Conservation (phyloP, 1,284 basidiomycete species). For the Moesziomyces sp. region DNA sequence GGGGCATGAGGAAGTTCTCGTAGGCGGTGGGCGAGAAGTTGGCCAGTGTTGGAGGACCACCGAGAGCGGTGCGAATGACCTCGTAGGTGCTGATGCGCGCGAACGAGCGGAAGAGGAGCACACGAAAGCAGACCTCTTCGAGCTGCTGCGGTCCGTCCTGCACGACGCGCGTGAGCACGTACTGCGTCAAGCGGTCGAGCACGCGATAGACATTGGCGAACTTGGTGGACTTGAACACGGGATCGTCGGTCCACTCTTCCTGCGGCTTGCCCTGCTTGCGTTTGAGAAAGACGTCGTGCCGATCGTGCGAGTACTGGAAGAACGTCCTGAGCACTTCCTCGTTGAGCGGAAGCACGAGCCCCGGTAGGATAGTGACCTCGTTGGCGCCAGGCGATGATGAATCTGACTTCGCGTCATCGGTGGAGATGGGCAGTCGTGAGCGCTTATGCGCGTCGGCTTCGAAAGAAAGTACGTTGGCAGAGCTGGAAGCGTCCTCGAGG, state of each 20-base stretch:
- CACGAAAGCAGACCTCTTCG: slow-evolving; percentile 74
- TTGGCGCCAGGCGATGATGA: background rate
- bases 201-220: slow-evolving; percentile 77
- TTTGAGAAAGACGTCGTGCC: slow-evolving; percentile 27
- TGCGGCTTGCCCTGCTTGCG: slow-evolving; percentile 13
- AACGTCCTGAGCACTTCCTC: slow-evolving; percentile 32
- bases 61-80: slow-evolving; percentile 71
- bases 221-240: slow-evolving; percentile 70
- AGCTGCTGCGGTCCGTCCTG: slow-evolving; percentile 74
- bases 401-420: background rate
- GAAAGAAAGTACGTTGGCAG: background rate
- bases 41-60: slow-evolving; percentile 72
- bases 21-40: slow-evolving; percentile 72
- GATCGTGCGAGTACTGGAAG: slow-evolving; percentile 37
- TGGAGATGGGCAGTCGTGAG: slow-evolving; percentile 2
- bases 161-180: slow-evolving; percentile 74
- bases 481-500: background rate
- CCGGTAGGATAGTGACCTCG: slow-evolving; percentile 32
- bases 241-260: slow-evolving; percentile 68
- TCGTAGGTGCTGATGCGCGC: slow-evolving; percentile 75
- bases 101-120: slow-evolving; percentile 75
- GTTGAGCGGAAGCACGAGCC: slow-evolving; percentile 40
- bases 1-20: slow-evolving; percentile 70
- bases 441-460: slow-evolving; percentile 4
- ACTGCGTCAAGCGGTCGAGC: slow-evolving; percentile 75